Percentiles rank a stretch among this genome's conserved stretches.
Conservation (phyloP, 352 stramenopile species). For the Globisporangium acanthophoron region DNA sequence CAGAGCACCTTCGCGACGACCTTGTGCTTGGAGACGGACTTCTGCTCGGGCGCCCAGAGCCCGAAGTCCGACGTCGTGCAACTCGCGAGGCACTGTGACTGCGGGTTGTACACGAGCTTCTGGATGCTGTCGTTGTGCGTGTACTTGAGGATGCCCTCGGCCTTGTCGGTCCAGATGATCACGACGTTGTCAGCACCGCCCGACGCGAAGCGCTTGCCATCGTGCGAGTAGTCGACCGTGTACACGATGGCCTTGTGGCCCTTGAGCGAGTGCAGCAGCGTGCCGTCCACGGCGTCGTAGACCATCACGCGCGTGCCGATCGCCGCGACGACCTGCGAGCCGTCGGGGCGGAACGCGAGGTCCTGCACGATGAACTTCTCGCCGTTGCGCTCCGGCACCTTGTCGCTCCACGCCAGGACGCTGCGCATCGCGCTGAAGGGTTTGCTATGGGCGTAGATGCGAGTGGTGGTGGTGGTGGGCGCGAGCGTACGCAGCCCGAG, state of each 20-base stretch:
- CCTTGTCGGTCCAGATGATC: constrained; percentile 96
- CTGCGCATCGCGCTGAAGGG: constrained; percentile 48
- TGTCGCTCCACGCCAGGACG: constrained; percentile 81
- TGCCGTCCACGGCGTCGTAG: constrained; percentile 88
- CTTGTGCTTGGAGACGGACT: constrained; percentile 93
- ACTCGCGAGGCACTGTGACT: constrained; percentile 89
- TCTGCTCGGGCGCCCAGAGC: constrained; percentile 91
- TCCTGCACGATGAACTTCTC: constrained; percentile 86
- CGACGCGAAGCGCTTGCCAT: constrained; percentile 91
- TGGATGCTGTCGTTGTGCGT: constrained; percentile 94
- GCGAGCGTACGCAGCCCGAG: no score
- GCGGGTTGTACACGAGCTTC: constrained; percentile 90
- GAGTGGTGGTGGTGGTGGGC: no score
- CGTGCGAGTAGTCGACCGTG: constrained; percentile 85
- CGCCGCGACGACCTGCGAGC: constrained; percentile 84
- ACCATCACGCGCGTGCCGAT: constrained; percentile 91
- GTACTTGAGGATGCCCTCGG: constrained; percentile 95
- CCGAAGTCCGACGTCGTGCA: constrained; percentile 94
- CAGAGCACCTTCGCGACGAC: constrained; percentile 92
- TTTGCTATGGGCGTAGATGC: no score
- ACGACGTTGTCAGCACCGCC: constrained; percentile 93
- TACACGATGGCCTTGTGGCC: constrained; percentile 91
- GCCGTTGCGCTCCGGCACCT: constrained; percentile 83
- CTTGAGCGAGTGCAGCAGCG: constrained; percentile 90
- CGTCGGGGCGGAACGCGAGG: constrained; percentile 89